Base-by-base conservation (phyloP, 305 asterid genomes). In the Fraxinus paxiana region DNA sequence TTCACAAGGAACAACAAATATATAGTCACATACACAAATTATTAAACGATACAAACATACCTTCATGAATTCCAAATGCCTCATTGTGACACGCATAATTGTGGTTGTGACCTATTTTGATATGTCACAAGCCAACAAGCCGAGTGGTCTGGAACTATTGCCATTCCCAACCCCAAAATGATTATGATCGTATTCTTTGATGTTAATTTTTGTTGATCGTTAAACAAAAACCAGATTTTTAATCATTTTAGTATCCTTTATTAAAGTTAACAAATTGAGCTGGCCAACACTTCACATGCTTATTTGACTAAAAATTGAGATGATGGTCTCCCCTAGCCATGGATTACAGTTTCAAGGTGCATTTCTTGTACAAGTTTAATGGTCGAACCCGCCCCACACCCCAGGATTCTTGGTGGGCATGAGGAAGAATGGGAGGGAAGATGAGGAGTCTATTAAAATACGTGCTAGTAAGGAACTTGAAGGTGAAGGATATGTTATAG, bases 281-380 rank as follows among this genome's bases (percentile, higher is more conserved):
- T 17, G 63, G 9, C 24, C 63, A 87, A 83, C 88, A 85, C 63
- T 26, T 83, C 7, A 46, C 80, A 26, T 71, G 86, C 88, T 56
- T 46, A 28, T 17, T 54, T 54, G 65, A 54, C 65, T 51, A 51
- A 51, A 51, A 4, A 51, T 51, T n/a, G 9, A 15, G 24, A 51
- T 15, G 20, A 5, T n/a, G 24, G 63, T 51, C 63, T n/a, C 24
- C 61, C 56, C 63, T 24, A 5, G 9, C 2, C 24, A 51, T 17
- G 9, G 24, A 51, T 51, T 51, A 51, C 5, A 51, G 63, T 51
- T 17, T 51, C 63, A 5, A n/a, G 9, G 63, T 51, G 24, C 9
- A n/a, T n/a, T 51, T 51, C 22, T n/a, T 15, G 63, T 51, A 51
- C 24, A 51, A n/a, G 63, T 51, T 51, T n/a, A n/a, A 51, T 51